phyloP scores from a whole-genome alignment of 2,329 filamentous ascomycete genomes.

The Curvularia sp. region DNA sequence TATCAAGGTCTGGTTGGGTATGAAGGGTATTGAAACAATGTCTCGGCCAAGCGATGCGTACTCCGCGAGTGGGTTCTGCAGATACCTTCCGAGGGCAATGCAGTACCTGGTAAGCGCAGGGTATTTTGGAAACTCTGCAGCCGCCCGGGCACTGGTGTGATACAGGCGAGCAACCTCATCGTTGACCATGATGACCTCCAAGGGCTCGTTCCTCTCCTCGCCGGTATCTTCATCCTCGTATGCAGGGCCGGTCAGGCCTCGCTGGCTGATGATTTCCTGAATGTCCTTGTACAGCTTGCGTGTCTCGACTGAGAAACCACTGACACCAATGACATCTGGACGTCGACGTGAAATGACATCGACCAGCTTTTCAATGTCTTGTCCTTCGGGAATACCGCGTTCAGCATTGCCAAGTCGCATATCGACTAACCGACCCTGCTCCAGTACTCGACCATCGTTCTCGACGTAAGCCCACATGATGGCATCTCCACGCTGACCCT shows the following conservation, averaged over 20 bases:
- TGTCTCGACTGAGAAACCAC: slow-evolving; percentile 87
- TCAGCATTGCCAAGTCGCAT: slow-evolving; percentile 71
- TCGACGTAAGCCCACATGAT: slow-evolving; percentile 92
- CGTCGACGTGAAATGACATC: slow-evolving; percentile 79
- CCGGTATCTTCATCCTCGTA: slow-evolving; percentile 78
- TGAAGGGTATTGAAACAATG: slow-evolving; percentile 84
- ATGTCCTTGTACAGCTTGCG: slow-evolving; percentile 83
- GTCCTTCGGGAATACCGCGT: slow-evolving; percentile 70
- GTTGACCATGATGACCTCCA: slow-evolving; percentile 91
- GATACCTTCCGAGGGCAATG: slow-evolving; percentile 84
- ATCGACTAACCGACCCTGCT: slow-evolving; percentile 86
- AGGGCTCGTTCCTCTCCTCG: slow-evolving; percentile 74
- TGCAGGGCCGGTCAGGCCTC: slow-evolving; percentile 78
- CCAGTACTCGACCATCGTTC: slow-evolving; percentile 86
- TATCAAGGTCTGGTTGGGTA: slow-evolving; percentile 86
- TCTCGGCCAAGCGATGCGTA: slow-evolving; percentile 93
- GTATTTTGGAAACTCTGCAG: slow-evolving; percentile 80
- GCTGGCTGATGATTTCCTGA: slow-evolving; percentile 77
- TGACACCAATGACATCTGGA: slow-evolving; percentile 89
- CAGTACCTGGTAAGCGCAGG: slow-evolving; percentile 85
- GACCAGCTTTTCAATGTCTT: slow-evolving; percentile 72
- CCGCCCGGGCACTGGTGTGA: slow-evolving; percentile 83
- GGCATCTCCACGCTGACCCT: slow-evolving; percentile 78
- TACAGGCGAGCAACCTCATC: slow-evolving; percentile 97
- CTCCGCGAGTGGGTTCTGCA: slow-evolving; percentile 95